These are phyloP conservation scores for Fusarium euwallaceae DNA, from an alignment of 2,329 filamentous ascomycete species.

Conservation along the genomic window DNA sequence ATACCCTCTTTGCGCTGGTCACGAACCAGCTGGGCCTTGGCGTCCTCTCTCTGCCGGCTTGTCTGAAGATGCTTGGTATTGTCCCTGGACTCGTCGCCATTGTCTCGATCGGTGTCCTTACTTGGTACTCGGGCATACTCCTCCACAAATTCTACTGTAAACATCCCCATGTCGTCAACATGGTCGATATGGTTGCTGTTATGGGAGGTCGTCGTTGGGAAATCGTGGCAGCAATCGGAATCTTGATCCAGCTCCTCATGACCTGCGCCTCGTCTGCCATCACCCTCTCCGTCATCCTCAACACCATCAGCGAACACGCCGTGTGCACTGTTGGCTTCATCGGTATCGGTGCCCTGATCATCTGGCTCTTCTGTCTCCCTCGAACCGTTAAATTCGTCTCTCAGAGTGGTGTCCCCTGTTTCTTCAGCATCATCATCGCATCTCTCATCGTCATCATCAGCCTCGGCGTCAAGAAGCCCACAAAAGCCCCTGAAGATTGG, in stretches of 20 bases:
- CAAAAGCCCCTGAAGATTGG: conserved; percentile 4
- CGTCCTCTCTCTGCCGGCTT: conserved; percentile 67
- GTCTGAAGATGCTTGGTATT: conserved; percentile 71
- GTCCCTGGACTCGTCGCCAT: conserved; percentile 76
- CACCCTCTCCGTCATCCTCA: conserved; percentile 10
- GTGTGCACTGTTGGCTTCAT: conserved; percentile 5
- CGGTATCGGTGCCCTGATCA: neutral
- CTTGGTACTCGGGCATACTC: conserved; percentile 64
- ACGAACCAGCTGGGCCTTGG: conserved; percentile 39
- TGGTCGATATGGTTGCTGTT: conserved; percentile 74
- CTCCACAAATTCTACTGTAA: conserved; percentile 74
- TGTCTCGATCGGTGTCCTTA: conserved; percentile 71
- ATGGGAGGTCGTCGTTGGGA: conserved; percentile 47
- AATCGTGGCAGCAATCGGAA: neutral
- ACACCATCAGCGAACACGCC: conserved; percentile 7
- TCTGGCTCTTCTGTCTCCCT: conserved; percentile 9
- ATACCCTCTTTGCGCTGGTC: conserved; percentile 26
- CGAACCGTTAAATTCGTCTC: conserved; percentile 14
- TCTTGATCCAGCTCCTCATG: conserved; percentile 8
- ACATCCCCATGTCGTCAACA: conserved; percentile 75
- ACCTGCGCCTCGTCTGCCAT: conserved; percentile 5
- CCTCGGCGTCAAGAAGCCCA: neutral
- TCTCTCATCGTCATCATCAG: conserved; percentile 16
- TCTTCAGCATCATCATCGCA: conserved; percentile 9
- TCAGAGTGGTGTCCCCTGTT: conserved; percentile 10